Conservation (phyloP, 768 basidiomycete species). For the Tricholomella constricta region DNA sequence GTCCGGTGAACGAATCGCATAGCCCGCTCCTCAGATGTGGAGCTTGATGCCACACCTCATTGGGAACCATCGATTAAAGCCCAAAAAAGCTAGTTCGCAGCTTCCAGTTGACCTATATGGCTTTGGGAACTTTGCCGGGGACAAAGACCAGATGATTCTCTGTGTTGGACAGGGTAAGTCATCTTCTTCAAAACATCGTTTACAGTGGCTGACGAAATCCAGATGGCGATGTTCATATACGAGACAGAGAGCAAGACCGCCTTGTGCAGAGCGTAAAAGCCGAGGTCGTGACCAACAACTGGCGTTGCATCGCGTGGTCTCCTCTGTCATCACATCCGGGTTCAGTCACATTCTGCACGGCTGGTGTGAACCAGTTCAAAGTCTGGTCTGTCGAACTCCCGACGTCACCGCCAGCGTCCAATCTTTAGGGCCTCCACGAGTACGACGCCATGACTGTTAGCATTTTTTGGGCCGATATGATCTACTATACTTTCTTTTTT, state of each 20-base stretch:
- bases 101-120: background rate
- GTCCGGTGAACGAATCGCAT: background rate
- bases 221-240: conserved; percentile 13
- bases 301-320: conserved; percentile 17
- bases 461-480: too few species aligned
- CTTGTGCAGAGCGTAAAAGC: conserved; percentile 2
- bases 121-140: conserved; percentile 7
- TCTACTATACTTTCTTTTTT: too few species aligned
- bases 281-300: conserved; percentile 4
- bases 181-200: background rate
- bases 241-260: conserved; percentile 10
- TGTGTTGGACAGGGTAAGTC: conserved; percentile 7
- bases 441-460: too few species aligned
- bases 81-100: background rate
- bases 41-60: conserved; percentile 2
- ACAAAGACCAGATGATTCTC: conserved; percentile 11
- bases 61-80: background rate
- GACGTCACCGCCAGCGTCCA: too few species aligned
- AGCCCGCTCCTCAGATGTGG: conserved; percentile 14
- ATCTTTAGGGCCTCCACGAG: too few species aligned
- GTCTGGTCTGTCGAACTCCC: too few species aligned
- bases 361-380: conserved; percentile 3
- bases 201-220: too few species aligned
- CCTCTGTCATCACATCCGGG: background rate
- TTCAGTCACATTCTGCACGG: conserved; percentile 4